Evolutionary conservation across 2,329 filamentous ascomycete species (phyloP).

Genomic region (Geosmithia flava): DNA sequence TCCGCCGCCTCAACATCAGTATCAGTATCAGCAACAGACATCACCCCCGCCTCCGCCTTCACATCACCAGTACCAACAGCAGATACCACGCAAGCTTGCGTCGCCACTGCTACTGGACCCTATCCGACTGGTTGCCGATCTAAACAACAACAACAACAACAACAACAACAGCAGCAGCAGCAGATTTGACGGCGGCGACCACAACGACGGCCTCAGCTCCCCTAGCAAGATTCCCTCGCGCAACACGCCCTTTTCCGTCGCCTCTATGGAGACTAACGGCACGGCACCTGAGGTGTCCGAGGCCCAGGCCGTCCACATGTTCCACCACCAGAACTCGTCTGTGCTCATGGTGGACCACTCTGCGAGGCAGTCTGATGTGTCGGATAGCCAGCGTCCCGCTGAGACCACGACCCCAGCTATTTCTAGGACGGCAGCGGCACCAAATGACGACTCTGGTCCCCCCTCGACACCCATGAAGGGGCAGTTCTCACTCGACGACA

Average conservation of each 20-base stretch:
- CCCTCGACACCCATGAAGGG: conserved; percentile 41
- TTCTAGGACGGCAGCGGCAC: neutral
- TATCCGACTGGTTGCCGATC: neutral
- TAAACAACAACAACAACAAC: too few relatives aligned
- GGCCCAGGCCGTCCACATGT: conserved; percentile 49
- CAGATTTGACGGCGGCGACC: neutral
- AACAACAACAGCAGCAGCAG: too few relatives aligned
- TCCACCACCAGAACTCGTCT: conserved; percentile 52
- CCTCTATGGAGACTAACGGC: conserved; percentile 47
- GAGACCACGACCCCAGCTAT: conserved; percentile 2
- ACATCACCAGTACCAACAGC: neutral
- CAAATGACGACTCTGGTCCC: conserved; percentile 21
- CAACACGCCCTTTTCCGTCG: conserved; percentile 49
- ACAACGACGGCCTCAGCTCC: conserved; percentile 7
- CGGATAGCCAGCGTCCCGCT: conserved; percentile 18
- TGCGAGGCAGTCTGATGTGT: conserved; percentile 33
- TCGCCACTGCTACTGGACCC: neutral
- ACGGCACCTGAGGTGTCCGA: conserved; percentile 53
- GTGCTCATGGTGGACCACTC: conserved; percentile 47
- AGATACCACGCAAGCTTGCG: neutral
- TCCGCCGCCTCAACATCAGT: too few relatives aligned
- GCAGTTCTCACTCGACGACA: conserved; percentile 33
- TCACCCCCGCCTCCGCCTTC: too few relatives aligned
- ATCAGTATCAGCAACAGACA: conserved; percentile 5
- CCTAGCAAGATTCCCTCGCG: conserved; percentile 40